Conservation (phyloP, 176 grass and related monocot genomes). For the Aegilops sharonensis region DNA sequence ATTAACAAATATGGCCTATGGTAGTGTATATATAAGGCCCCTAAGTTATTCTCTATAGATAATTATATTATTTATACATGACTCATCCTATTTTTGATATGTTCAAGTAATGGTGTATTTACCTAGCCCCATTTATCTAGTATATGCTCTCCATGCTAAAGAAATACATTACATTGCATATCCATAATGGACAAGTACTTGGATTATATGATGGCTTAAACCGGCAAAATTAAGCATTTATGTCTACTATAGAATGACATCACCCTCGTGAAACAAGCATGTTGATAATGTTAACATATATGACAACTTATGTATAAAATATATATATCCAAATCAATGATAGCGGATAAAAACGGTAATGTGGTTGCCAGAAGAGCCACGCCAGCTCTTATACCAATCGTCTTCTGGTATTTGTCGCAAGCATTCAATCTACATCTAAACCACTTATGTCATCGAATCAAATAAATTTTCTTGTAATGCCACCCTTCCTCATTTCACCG, state of each 20-base stretch:
- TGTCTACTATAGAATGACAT: neutral
- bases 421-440: neutral
- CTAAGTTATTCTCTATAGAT: too few relatives aligned
- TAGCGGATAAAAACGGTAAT: neutral
- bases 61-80: too few relatives aligned
- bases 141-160: neutral
- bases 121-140: too few relatives aligned
- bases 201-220: neutral
- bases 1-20: too few relatives aligned
- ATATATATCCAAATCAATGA: neutral
- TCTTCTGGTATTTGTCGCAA: neutral
- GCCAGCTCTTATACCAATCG: neutral
- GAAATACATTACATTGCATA: neutral
- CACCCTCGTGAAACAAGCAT: neutral
- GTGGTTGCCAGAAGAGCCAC: too few relatives aligned
- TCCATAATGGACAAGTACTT: neutral
- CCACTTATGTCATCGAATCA: too few relatives aligned
- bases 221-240: neutral
- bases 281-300: neutral
- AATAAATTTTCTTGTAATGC: too few relatives aligned
- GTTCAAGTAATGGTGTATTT: neutral
- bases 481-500: too few relatives aligned
- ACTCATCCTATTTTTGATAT: neutral
- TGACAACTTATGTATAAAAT: neutral
- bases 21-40: too few relatives aligned